Percentiles rank a stretch among this genome's conserved stretches.
phyloP scores from a whole-genome alignment of 208 protist species.

The Acanthamoeba triangularis region DNA sequence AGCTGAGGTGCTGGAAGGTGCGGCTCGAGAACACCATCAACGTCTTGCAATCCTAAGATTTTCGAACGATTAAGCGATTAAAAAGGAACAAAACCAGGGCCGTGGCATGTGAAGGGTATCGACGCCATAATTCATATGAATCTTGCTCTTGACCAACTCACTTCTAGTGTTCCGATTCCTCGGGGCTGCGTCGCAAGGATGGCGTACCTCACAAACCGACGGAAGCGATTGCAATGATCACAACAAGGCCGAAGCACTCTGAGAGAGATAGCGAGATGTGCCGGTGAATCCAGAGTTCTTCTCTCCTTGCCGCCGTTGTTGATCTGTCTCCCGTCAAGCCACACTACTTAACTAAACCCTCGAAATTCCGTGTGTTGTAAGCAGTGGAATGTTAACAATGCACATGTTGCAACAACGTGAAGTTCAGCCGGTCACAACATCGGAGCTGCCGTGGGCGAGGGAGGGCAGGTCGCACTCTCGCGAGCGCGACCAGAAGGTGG shows the following conservation, averaged over 20 bases:
- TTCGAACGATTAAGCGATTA: neutral
- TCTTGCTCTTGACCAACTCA: too few species aligned
- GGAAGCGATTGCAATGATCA: too few species aligned
- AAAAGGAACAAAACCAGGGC: neutral
- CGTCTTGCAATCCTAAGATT: neutral
- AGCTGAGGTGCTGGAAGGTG: slow-evolving; percentile 54
- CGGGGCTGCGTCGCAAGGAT: too few species aligned
- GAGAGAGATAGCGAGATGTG: too few species aligned
- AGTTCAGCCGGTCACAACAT: neutral
- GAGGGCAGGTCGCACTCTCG: neutral
- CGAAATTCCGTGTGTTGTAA: neutral
- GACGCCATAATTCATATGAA: too few species aligned
- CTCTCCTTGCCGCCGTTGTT: too few species aligned
- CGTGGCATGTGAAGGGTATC: too few species aligned
- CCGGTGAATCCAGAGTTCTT: too few species aligned
- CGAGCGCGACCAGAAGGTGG: slow-evolving; percentile 6
- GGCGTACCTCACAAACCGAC: too few species aligned
- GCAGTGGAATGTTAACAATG: neutral
- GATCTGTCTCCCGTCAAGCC: neutral
- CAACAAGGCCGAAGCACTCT: too few species aligned
- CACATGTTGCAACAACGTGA: too few species aligned
- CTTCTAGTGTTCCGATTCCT: too few species aligned
- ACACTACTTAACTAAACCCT: neutral
- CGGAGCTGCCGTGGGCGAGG: neutral
- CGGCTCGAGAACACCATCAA: neutral